Evolutionary conservation across 225 moss, liverwort and hornwort species (phyloP), one percentile per base, ranked within the genome.

Genomic region (Antitrichia curtipendula): DNA sequence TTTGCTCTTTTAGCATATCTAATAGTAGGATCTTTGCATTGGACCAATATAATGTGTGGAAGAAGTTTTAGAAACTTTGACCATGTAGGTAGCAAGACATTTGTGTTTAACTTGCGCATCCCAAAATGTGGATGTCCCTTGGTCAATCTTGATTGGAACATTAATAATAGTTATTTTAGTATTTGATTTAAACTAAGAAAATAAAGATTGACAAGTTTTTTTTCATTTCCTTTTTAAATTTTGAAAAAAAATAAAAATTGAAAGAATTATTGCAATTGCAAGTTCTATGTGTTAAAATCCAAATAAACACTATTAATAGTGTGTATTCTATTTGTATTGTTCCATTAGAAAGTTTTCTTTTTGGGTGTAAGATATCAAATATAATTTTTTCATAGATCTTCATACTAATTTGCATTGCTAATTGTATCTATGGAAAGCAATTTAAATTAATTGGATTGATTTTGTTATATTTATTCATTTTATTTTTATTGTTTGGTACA

Each of bases 121-220:
- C 17, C 2, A 9, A 63, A n/a, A 17, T 2, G 5, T 31, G 2
- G 34, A 63, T 32, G 5, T 9, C 9, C 5, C 0, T 62, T 31
- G 16, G 10, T 64, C 4, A 66, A n/a, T 21, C 20, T 21, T 66
- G 12, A 12, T 64, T 68, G 22, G 12, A 38, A 38, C 22, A 38
- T 68, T 38, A 0, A 23, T 2, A 66, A 38, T 22, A n/a, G 4
- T 0, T 3, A 22, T 9, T 68, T 38, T 38, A 13, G 7, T 68
- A n/a, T 68, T 68, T 38, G 38, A 38, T 23, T 38, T n/a, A n/a
- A 13, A 2, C 17, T 12, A 6, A 10, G 1, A n/a, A 64, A 36
- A 36, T 36, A 6, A 66, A n/a, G 11, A 66, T 21, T 66, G 21
- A 12, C 3, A 20, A 36, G 3, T 20, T n/a, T n/a, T 21, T 2